Evolutionary conservation across 106 monocot genomes (phyloP).

Genomic region (Triglochin maritima): DNA sequence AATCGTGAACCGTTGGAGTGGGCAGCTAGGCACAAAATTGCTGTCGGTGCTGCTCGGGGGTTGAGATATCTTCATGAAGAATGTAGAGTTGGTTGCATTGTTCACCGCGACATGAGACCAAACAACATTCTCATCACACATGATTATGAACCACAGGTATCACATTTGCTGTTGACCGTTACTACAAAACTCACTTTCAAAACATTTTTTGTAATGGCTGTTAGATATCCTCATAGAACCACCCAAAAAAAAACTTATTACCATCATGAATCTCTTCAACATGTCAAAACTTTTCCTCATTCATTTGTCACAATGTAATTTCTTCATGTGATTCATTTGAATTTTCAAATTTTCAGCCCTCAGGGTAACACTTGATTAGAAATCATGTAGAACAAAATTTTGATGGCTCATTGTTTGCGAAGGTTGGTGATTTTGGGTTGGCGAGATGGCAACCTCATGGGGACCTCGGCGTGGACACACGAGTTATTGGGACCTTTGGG

Average conservation of each 20-base stretch:
- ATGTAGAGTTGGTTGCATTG: conserved; percentile 89
- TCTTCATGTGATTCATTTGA: too few relatives aligned
- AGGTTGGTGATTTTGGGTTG: conserved; percentile 45
- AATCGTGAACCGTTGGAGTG: conserved; percentile 58
- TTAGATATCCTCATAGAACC: neutral
- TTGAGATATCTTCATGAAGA: conserved; percentile 94
- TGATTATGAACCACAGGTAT: conserved; percentile 93
- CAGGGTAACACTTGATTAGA: too few relatives aligned
- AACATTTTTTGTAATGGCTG: neutral
- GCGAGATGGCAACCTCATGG: conserved; percentile 38
- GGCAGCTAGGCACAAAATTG: conserved; percentile 81
- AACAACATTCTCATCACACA: conserved; percentile 95
- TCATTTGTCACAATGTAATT: too few relatives aligned
- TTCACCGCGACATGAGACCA: conserved; percentile 93
- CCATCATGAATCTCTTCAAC: too few relatives aligned
- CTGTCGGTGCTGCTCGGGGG: conserved; percentile 89
- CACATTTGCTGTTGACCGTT: neutral
- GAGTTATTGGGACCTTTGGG: conserved; percentile 38
- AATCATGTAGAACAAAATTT: too few relatives aligned
- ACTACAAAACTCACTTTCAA: too few relatives aligned
- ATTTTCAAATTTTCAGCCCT: too few relatives aligned
- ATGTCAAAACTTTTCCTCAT: too few relatives aligned
- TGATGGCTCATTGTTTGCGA: neutral
- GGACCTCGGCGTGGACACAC: conserved; percentile 20
- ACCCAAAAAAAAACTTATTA: too few relatives aligned